Conservation (phyloP, 768 basidiomycete species). For the Mycena galopus region DNA sequence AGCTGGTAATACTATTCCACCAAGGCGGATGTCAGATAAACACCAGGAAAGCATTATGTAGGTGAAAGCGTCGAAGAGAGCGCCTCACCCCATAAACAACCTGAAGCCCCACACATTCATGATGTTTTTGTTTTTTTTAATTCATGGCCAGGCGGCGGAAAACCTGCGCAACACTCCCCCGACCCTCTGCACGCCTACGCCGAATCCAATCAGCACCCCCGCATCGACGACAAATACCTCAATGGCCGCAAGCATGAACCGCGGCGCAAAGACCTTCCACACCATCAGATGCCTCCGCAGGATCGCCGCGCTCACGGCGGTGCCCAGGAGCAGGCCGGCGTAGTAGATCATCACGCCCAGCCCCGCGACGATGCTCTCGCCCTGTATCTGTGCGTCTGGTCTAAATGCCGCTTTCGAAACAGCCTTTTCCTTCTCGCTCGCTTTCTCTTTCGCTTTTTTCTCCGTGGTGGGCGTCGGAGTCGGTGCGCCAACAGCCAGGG, state of each 20-base stretch:
- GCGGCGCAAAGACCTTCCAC: slow-evolving; percentile 98
- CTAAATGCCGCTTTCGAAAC: slow-evolving; percentile 24
- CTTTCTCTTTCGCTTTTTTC: no score
- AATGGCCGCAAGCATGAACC: slow-evolving; percentile 86
- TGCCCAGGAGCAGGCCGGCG: slow-evolving; percentile 71
- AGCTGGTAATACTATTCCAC: no score
- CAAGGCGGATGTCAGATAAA: no score
- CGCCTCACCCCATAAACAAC: no score
- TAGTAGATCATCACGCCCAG: slow-evolving; percentile 82
- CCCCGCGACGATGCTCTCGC: slow-evolving; percentile 63
- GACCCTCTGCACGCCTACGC: slow-evolving; percentile 66
- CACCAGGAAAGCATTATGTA: no score
- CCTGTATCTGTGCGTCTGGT: slow-evolving; percentile 50
- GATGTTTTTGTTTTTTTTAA: no score
- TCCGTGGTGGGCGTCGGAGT: no score
- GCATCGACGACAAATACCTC: slow-evolving; percentile 80
- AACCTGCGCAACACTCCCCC: slow-evolving; percentile 42
- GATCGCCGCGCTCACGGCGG: slow-evolving; percentile 79
- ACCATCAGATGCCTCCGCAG: slow-evolving; percentile 93
- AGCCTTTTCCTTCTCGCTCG: slow-evolving; percentile 1
- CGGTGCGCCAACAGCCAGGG: slow-evolving; percentile 49
- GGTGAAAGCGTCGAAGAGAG: no score
- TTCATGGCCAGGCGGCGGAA: slow-evolving; percentile 37
- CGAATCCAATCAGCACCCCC: slow-evolving; percentile 72
- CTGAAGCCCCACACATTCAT: no score